phyloP scores from a whole-genome alignment of 2,329 filamentous ascomycete genomes.

The Coniochaeta prunicola region DNA sequence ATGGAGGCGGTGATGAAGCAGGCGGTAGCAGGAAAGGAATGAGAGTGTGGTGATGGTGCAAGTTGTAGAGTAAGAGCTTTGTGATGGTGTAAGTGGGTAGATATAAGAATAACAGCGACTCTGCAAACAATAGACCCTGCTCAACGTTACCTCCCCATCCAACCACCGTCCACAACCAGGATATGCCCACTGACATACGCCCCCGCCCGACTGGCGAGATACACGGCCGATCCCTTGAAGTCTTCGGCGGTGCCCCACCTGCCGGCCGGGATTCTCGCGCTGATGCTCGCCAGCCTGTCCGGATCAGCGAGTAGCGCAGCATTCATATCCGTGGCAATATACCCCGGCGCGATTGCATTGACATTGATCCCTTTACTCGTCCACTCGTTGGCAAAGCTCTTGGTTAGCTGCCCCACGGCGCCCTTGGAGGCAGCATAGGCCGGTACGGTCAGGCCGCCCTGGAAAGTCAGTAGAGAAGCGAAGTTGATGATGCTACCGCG shows the following conservation, averaged over 20 bases:
- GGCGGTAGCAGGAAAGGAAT: not conserved
- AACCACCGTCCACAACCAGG: constrained; percentile 80
- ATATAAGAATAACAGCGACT: not conserved
- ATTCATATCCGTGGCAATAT: constrained; percentile 95
- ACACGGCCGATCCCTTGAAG: constrained; percentile 78
- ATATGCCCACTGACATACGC: constrained; percentile 77
- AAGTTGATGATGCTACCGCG: constrained; percentile 77
- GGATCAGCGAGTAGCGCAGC: constrained; percentile 68
- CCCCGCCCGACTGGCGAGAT: constrained; percentile 68
- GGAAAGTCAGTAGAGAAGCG: constrained; percentile 72
- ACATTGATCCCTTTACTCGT: constrained; percentile 70
- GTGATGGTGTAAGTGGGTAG: not conserved
- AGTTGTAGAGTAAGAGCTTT: not conserved
- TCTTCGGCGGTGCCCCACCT: constrained; percentile 80
- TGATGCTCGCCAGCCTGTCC: constrained; percentile 64
- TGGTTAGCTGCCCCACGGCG: constrained; percentile 77
- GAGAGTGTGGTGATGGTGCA: not conserved
- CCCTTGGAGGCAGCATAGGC: constrained; percentile 85
- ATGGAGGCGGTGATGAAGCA: constrained; percentile 46
- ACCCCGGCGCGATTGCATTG: constrained; percentile 84
- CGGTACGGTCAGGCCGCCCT: constrained; percentile 81
- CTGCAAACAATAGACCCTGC: not conserved
- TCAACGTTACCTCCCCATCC: constrained; percentile 71
- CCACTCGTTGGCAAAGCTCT: constrained; percentile 84
- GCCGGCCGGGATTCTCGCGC: constrained; percentile 73